These are phyloP conservation scores for Taxillus chinensis DNA, from an alignment of 164 flowering plant genomes.

Conservation along the genomic window DNA sequence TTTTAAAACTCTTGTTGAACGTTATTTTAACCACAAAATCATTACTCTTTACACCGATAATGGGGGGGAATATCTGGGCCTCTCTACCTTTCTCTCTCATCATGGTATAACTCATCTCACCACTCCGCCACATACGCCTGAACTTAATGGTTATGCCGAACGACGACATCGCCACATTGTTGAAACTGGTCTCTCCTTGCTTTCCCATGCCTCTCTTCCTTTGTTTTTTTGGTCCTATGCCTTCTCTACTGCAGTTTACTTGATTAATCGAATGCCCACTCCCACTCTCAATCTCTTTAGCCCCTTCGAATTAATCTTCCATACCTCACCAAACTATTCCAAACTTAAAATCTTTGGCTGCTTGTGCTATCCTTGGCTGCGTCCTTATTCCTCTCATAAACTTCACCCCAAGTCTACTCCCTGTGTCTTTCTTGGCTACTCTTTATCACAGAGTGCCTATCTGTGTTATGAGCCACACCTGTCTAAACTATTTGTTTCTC, in stretches of 20 bases:
- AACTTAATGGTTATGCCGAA: too few relatives aligned
- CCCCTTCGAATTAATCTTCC: conserved; percentile 3
- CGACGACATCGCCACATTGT: too few relatives aligned
- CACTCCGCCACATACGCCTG: too few relatives aligned
- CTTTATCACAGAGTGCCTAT: conserved; percentile 13
- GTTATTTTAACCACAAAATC: not conserved
- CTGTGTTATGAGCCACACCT: conserved; percentile 5
- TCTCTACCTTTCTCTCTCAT: not conserved
- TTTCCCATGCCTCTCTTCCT: too few relatives aligned
- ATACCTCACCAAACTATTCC: not conserved
- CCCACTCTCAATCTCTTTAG: not conserved
- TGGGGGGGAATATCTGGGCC: conserved; percentile 6
- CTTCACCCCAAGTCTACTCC: not conserved
- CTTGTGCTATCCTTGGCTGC: too few relatives aligned
- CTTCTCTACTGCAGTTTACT: too few relatives aligned
- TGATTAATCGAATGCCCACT: conserved; percentile 10
- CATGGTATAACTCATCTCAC: too few relatives aligned
- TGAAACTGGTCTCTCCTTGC: too few relatives aligned
- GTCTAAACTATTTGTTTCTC: conserved; percentile 4
- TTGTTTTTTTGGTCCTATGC: too few relatives aligned
- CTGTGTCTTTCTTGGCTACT: conserved; percentile 1
- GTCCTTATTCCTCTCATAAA: too few relatives aligned
- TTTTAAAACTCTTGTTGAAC: not conserved
- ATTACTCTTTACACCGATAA: not conserved
- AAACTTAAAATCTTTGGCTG: too few relatives aligned